Conservation (phyloP, 495 filamentous ascomycete species). For the Letharia lupina region DNA sequence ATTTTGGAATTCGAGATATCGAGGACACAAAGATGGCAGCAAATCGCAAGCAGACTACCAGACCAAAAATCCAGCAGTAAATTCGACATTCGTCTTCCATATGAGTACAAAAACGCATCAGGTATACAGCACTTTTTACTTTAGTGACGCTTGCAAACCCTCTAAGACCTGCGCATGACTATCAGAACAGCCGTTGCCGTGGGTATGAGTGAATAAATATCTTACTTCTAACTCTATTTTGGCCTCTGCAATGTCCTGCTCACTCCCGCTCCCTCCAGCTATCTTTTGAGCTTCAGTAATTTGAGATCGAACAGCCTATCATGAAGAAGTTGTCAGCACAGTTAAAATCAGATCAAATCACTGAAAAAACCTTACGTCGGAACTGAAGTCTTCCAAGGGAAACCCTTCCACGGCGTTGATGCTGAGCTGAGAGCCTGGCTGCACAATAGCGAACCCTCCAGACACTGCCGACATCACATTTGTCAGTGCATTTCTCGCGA, state of each 20-base stretch:
- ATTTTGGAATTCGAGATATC: neutral
- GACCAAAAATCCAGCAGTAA: neutral
- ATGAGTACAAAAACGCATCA: constrained; percentile 5
- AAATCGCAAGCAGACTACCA: neutral
- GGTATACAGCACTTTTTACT: constrained; percentile 39
- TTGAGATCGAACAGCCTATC: constrained; percentile 58
- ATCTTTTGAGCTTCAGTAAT: constrained; percentile 94
- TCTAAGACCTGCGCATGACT: constrained; percentile 49
- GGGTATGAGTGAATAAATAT: constrained; percentile 18
- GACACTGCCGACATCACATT: constrained; percentile 53
- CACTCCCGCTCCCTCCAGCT: constrained; percentile 79
- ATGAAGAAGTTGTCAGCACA: neutral
- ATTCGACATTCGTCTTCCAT: neutral
- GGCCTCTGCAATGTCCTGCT: constrained; percentile 96
- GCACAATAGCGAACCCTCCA: constrained; percentile 93
- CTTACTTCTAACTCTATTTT: constrained; percentile 96
- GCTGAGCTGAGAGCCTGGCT: constrained; percentile 88
- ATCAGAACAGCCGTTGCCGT: constrained; percentile 12
- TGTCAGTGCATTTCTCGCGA: constrained; percentile 2
- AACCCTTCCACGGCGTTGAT: constrained; percentile 97
- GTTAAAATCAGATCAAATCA: neutral
- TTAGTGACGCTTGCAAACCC: constrained; percentile 65
- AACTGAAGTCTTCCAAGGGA: constrained; percentile 89
- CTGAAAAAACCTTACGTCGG: constrained; percentile 49
- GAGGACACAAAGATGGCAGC: neutral